A percentile compares a stretch with the other conserved stretches of the same genome.
Conservation (phyloP, 495 filamentous ascomycete genomes). For the Penicillium cinerascens region DNA sequence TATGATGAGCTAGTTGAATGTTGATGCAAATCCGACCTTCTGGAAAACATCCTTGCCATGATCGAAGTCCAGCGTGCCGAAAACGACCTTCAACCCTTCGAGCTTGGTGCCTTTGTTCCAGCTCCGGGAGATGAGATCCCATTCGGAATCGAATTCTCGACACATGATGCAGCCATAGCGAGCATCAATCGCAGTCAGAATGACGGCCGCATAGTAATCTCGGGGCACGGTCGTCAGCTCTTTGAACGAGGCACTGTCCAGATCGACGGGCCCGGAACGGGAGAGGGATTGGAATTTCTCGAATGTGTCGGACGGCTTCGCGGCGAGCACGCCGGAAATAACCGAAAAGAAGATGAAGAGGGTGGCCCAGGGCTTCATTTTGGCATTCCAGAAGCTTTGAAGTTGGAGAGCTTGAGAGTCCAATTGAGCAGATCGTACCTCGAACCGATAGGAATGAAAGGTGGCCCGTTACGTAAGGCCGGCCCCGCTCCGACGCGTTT, state of each 20-base stretch:
- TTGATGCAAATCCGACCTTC: conserved; percentile 53
- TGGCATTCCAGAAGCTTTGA: conserved; percentile 22
- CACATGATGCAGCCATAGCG: conserved; percentile 86
- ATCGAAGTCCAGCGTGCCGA: conserved; percentile 83
- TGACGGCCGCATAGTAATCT: conserved; percentile 77
- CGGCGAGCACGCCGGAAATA: conserved; percentile 40
- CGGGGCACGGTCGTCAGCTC: conserved; percentile 72
- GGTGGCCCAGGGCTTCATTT: conserved; percentile 54
- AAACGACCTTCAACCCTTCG: conserved; percentile 69
- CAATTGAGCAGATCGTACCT: background rate
- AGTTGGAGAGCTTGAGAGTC: background rate
- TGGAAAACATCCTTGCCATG: conserved; percentile 86
- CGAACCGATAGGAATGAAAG: conserved; percentile 9
- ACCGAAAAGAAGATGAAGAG: conserved; percentile 50
- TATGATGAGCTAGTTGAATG: background rate
- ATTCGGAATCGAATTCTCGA: conserved; percentile 89
- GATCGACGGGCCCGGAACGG: conserved; percentile 63
- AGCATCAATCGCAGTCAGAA: conserved; percentile 83
- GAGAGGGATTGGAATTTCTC: conserved; percentile 63
- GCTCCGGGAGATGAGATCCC: conserved; percentile 81
- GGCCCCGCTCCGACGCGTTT: conserved; percentile 10
- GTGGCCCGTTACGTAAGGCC: conserved; percentile 22
- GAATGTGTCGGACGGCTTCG: conserved; percentile 49
- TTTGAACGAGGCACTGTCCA: conserved; percentile 71
- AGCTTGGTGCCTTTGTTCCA: conserved; percentile 80